Conservation (phyloP, 1,284 basidiomycete genomes). For the Puccinia novopanici region DNA sequence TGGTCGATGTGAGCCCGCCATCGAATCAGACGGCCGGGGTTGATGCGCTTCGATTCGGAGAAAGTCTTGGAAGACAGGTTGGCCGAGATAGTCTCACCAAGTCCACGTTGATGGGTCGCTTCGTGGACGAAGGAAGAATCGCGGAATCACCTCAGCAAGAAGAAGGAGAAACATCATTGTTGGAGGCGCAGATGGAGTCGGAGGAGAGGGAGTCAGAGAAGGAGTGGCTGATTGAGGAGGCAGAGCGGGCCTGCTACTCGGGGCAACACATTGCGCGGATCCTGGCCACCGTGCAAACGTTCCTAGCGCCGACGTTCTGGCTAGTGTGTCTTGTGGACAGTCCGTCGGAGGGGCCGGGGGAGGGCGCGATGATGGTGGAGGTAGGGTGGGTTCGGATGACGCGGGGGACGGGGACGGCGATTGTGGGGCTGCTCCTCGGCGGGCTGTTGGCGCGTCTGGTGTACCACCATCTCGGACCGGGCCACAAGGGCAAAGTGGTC, state of each 20-base stretch:
- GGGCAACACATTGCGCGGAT: conserved; percentile 2
- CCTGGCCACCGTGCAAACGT: conserved; percentile 6
- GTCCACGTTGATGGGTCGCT: not conserved
- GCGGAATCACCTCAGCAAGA: not conserved
- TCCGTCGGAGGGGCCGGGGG: not conserved
- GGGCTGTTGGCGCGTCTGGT: not conserved
- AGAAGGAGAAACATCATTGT: too few relatives aligned
- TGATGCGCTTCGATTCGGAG: not conserved
- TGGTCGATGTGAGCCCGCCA: not conserved
- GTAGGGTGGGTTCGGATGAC: not conserved
- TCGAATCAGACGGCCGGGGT: not conserved
- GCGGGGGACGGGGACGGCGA: not conserved
- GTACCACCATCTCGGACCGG: not conserved
- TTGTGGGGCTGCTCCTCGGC: not conserved
- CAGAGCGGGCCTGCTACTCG: conserved; percentile 20
- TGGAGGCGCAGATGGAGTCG: conserved; percentile 52
- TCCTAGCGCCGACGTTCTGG: conserved; percentile 20
- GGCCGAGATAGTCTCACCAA: too few relatives aligned
- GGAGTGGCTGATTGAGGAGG: not conserved
- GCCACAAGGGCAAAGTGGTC: not conserved
- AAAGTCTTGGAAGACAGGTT: not conserved
- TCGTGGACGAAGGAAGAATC: not conserved
- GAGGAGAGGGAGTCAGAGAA: conserved; percentile 48
- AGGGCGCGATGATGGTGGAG: not conserved
- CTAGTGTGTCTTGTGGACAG: not conserved